Percentiles rank a stretch among this genome's conserved stretches.
These are phyloP conservation scores for Kazachstania bromeliacearum DNA, from an alignment of 805 yeast species.

Conservation along the genomic window DNA sequence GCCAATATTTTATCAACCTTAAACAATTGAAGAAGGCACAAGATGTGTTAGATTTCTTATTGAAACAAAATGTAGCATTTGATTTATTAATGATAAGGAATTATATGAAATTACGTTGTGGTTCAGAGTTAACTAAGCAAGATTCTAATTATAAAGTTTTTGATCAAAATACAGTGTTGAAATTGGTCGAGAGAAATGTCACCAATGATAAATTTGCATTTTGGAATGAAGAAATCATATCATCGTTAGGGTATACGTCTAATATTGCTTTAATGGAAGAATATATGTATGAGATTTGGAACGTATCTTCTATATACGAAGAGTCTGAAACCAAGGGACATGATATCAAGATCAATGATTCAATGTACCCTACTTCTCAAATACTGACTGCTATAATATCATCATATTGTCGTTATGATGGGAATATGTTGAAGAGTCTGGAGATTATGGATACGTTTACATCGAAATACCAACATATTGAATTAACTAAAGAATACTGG, in stretches of 20 bases:
- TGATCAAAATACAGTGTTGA: slow-evolving; percentile 9
- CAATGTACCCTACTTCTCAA: slow-evolving; percentile 12
- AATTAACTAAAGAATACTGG: slow-evolving; percentile 21
- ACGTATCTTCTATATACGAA: slow-evolving; percentile 2
- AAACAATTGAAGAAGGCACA: neutral
- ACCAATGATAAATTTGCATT: slow-evolving; percentile 6
- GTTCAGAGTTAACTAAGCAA: slow-evolving; percentile 20
- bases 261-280: slow-evolving; percentile 13
- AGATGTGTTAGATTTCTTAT: neutral
- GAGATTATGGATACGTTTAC: slow-evolving; percentile 14
- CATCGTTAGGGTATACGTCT: slow-evolving; percentile 19
- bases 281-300: slow-evolving; percentile 17
- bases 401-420: slow-evolving; percentile 13
- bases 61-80: neutral
- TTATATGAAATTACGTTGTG: slow-evolving; percentile 22
- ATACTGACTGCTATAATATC: slow-evolving; percentile 17
- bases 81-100: slow-evolving; percentile 11
- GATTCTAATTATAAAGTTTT: slow-evolving; percentile 6
- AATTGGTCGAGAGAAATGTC: slow-evolving; percentile 9
- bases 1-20: neutral
- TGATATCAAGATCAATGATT: neutral
- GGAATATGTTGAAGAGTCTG: slow-evolving; percentile 10
- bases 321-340: neutral
- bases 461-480: slow-evolving; percentile 14
- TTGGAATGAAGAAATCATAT: slow-evolving; percentile 18